phyloP scores from a whole-genome alignment of 257 asterid genomes.

The Scutellaria barbata region DNA sequence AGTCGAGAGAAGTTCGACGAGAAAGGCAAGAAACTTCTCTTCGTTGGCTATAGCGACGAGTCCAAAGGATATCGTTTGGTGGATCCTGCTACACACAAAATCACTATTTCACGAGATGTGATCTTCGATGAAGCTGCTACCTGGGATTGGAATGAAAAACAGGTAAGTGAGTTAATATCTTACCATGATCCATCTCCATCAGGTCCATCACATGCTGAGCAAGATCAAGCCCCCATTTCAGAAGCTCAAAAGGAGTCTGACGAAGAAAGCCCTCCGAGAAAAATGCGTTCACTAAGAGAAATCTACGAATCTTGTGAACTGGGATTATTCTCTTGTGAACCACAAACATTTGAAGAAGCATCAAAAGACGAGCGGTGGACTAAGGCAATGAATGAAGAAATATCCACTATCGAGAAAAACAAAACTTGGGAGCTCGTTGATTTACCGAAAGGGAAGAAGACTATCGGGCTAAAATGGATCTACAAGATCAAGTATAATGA shows the following conservation, averaged over 20 bases:
- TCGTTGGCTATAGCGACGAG: background rate
- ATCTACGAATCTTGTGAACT: background rate
- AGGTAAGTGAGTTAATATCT: background rate
- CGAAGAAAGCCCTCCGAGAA: background rate
- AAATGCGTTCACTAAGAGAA: background rate
- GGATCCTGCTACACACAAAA: background rate
- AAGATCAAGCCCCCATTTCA: no score
- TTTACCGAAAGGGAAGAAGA: background rate
- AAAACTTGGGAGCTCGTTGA: slow-evolving; percentile 3
- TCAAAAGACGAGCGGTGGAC: background rate
- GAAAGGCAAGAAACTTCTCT: background rate
- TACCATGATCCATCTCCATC: background rate
- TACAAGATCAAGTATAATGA: no score
- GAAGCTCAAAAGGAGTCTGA: no score
- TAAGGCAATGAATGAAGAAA: background rate
- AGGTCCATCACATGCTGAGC: no score
- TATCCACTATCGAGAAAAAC: background rate
- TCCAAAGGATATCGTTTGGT: background rate
- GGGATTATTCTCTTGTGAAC: background rate
- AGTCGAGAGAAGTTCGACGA: background rate
- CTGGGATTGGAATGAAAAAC: background rate
- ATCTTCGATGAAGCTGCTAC: background rate
- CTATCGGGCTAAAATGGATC: background rate
- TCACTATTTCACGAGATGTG: background rate
- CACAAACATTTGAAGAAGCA: background rate